Percentiles rank a stretch among this genome's conserved stretches.
Conservation (phyloP, 768 basidiomycete species). For the Amyloporia xantha region DNA sequence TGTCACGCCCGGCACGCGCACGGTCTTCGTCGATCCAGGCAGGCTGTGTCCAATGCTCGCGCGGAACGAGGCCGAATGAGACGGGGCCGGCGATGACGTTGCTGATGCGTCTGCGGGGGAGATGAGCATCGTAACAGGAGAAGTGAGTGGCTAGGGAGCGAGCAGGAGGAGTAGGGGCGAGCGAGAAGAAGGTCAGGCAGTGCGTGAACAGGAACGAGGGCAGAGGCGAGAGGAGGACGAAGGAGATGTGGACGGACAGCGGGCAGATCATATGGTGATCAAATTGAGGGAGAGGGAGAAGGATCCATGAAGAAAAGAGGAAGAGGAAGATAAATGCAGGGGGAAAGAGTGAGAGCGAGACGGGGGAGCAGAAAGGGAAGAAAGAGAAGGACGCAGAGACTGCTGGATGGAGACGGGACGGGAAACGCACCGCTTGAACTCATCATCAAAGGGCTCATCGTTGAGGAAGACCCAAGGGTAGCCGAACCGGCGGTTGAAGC, state of each 20-base stretch:
- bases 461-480: slow-evolving; percentile 92
- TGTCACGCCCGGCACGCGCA: slow-evolving; percentile 44
- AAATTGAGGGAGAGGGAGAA: neutral
- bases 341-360: neutral
- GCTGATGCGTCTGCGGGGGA: slow-evolving; percentile 14
- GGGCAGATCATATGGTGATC: neutral
- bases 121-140: neutral
- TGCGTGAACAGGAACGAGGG: no score
- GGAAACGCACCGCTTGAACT: slow-evolving; percentile 57
- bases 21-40: slow-evolving; percentile 65
- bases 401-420: no score
- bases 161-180: neutral
- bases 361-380: neutral
- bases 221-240: no score
- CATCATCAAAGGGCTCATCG: slow-evolving; percentile 70
- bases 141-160: neutral
- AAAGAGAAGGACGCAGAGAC: no score
- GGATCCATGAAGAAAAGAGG: no score
- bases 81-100: slow-evolving; percentile 29
- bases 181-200: no score
- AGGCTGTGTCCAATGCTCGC: slow-evolving; percentile 65
- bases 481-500: slow-evolving; percentile 72
- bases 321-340: no score
- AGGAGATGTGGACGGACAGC: neutral
- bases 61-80: slow-evolving; percentile 53